These are phyloP conservation scores for Rhizophora apiculata DNA, from an alignment of 345 rosid genomes.

Conservation along the genomic window DNA sequence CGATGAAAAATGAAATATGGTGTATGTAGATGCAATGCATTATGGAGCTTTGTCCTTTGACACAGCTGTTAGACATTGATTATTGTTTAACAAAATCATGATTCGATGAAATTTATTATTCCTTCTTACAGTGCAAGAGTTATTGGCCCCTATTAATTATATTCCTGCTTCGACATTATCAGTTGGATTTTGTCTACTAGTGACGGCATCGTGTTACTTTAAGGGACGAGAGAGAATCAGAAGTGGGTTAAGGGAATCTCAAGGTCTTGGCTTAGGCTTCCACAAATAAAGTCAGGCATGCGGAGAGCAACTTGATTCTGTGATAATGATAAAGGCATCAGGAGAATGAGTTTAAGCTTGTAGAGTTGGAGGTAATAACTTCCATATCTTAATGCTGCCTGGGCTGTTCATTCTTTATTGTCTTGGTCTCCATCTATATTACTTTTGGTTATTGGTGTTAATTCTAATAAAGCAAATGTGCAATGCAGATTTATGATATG, in stretches of 20 bases:
- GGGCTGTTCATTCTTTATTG: neutral
- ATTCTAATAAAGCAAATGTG: no score
- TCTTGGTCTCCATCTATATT: neutral
- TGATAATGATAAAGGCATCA: neutral
- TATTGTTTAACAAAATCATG: no score
- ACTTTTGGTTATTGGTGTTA: no score
- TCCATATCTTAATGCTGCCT: neutral
- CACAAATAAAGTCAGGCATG: neutral
- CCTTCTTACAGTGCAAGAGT: no score
- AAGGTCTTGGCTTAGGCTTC: neutral
- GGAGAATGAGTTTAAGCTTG: slow-evolving; percentile 1
- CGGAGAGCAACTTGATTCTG: neutral
- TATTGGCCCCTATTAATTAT: no score
- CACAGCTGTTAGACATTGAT: neutral
- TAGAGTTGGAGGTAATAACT: slow-evolving; percentile 3
- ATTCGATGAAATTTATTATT: no score
- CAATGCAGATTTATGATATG: no score
- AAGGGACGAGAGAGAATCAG: neutral
- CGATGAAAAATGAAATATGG: no score
- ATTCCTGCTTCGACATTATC: neutral
- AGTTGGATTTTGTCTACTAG: neutral
- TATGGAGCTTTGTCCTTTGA: no score
- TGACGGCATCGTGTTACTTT: neutral
- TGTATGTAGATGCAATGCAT: no score
- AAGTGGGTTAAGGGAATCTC: neutral